These are phyloP conservation scores for Rhamnella rubrinervis DNA, from an alignment of 331 rosid species.

Conservation along the genomic window DNA sequence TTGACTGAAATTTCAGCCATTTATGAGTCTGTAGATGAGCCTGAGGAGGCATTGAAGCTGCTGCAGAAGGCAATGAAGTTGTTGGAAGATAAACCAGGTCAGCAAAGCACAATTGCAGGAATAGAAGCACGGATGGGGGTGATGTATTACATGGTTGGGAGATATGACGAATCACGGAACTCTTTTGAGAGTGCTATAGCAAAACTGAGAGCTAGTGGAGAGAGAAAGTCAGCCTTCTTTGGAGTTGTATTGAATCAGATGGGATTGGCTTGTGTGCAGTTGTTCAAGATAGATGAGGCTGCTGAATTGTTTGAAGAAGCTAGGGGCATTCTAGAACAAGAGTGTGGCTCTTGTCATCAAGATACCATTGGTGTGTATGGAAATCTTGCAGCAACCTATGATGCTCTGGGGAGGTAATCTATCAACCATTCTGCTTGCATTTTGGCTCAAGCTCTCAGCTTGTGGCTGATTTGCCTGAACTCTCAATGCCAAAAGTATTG, in stretches of 20 bases:
- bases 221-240: conserved; percentile 94
- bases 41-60: conserved; percentile 90
- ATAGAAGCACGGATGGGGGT: conserved; percentile 99
- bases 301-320: conserved; percentile 97
- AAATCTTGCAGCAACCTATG: conserved; percentile 99
- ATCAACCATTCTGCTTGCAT: conserved; percentile 8
- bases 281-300: conserved; percentile 98
- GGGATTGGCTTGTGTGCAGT: conserved; percentile 98
- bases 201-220: conserved; percentile 90
- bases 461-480: background rate
- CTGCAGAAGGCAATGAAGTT: conserved; percentile 79
- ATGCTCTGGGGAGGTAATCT: conserved; percentile 96
- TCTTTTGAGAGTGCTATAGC: conserved; percentile 77
- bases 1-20: conserved; percentile 92
- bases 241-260: conserved; percentile 98
- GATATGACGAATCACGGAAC: conserved; percentile 78
- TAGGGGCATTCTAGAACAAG: conserved; percentile 85
- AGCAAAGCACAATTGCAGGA: conserved; percentile 95
- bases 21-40: conserved; percentile 93
- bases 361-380: conserved; percentile 97
- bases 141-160: conserved; percentile 88
- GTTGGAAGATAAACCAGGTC: conserved; percentile 97
- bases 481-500: background rate
- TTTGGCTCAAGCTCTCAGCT: conserved; percentile 1
- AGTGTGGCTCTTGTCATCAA: conserved; percentile 95